Evolutionary conservation across 164 flowering plant species (phyloP).

Genomic region (Stephania yunnanensis): DNA sequence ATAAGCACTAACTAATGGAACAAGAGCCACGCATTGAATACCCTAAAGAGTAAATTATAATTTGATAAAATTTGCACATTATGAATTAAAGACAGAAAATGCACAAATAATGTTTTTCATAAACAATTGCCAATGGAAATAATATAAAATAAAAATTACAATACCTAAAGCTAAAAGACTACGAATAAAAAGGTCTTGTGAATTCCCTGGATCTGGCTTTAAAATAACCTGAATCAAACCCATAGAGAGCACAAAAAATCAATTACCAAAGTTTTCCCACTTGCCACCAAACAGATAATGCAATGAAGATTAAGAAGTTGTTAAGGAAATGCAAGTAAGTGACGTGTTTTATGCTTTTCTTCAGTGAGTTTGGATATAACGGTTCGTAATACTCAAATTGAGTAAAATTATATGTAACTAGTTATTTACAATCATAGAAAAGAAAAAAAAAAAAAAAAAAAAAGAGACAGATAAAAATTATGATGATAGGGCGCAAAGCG

Average conservation of each 20-base stretch:
- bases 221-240: slow-evolving; percentile 68
- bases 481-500: too few relatives aligned
- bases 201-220: slow-evolving; percentile 98
- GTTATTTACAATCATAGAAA: too few relatives aligned
- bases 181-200: slow-evolving; percentile 84
- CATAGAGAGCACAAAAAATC: slow-evolving; percentile 3
- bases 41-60: background rate
- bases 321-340: too few relatives aligned
- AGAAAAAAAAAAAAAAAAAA: too few relatives aligned
- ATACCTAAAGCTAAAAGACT: slow-evolving; percentile 89
- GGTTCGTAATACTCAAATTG: too few relatives aligned
- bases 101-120: background rate
- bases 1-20: background rate
- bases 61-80: background rate
- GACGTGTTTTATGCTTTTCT: too few relatives aligned
- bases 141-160: slow-evolving; percentile 1
- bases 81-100: background rate
- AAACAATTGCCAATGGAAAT: background rate
- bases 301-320: too few relatives aligned
- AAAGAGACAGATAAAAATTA: too few relatives aligned
- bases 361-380: too few relatives aligned
- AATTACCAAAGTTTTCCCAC: background rate
- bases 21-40: background rate
- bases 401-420: too few relatives aligned
- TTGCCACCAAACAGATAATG: too few relatives aligned